Evolutionary conservation across 1,139 yeast genomes (phyloP).

Genomic region (Arxiozyma telluris): DNA sequence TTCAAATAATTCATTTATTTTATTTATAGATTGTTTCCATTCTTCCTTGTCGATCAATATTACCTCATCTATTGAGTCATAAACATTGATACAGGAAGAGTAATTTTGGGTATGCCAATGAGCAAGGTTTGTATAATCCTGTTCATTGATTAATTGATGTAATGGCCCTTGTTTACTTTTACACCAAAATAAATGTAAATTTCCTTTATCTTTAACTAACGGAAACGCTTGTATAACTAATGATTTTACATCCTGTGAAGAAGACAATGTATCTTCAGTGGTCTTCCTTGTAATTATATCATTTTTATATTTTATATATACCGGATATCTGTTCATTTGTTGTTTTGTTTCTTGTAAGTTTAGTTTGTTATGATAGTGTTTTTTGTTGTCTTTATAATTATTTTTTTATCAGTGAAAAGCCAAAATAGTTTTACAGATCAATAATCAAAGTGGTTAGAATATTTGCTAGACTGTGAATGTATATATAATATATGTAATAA

Average conservation of each 20-base stretch:
- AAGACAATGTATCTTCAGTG: background rate
- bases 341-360: background rate
- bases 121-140: background rate
- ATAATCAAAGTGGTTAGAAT: background rate
- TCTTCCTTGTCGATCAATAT: background rate
- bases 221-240: conserved; percentile 1
- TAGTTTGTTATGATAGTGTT: background rate
- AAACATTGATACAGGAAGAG: background rate
- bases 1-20: background rate
- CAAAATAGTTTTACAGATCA: too few species aligned
- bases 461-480: too few species aligned
- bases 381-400: background rate
- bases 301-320: background rate
- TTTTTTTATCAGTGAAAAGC: too few species aligned
- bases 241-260: background rate
- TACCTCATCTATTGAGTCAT: background rate
- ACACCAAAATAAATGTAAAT: conserved; percentile 1
- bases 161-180: background rate
- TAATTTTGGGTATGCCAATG: background rate
- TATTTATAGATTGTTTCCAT: background rate
- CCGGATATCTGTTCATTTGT: background rate
- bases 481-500: too few species aligned
- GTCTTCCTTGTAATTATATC: background rate
- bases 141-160: background rate
- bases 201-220: background rate